Conservation (phyloP, 345 rosid species). For the Atalantia buxifolia region DNA sequence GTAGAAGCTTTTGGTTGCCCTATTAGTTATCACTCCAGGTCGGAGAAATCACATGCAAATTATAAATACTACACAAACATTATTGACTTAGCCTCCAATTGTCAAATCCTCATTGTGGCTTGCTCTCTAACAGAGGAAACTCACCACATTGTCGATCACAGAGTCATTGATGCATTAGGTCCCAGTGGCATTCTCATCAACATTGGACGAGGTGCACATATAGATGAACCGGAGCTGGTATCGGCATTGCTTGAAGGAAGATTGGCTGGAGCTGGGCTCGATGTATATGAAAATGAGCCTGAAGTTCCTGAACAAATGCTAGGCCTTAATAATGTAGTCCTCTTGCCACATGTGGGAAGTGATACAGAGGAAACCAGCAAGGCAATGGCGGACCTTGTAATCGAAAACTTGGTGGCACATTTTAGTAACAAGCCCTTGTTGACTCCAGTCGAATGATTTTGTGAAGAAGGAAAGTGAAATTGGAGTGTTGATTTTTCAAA, state of each 20-base stretch:
- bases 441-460: constrained; percentile 32
- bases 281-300: constrained; percentile 58
- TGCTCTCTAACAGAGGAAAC: constrained; percentile 53
- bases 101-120: constrained; percentile 50
- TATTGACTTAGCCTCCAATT: constrained; percentile 44
- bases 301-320: constrained; percentile 49
- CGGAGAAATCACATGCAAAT: constrained; percentile 30
- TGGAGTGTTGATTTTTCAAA: background rate
- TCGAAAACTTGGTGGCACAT: constrained; percentile 41
- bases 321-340: constrained; percentile 48
- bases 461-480: background rate
- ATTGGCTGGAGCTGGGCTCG: constrained; percentile 59
- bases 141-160: constrained; percentile 37
- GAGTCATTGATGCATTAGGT: constrained; percentile 58
- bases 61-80: constrained; percentile 44
- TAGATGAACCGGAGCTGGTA: constrained; percentile 58
- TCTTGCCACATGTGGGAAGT: constrained; percentile 58
- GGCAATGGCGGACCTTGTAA: constrained; percentile 50
- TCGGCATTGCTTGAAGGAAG: constrained; percentile 62
- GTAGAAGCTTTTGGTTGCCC: constrained; percentile 57
- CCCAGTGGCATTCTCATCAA: constrained; percentile 61
- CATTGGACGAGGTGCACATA: constrained; percentile 53
- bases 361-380: constrained; percentile 45
- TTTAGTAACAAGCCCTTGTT: constrained; percentile 29
- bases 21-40: constrained; percentile 46